Evolutionary conservation across 2,329 filamentous ascomycete species (phyloP), one percentile per base, ranked within the genome.

Genomic region (Microcyclospora tardicrescens): DNA sequence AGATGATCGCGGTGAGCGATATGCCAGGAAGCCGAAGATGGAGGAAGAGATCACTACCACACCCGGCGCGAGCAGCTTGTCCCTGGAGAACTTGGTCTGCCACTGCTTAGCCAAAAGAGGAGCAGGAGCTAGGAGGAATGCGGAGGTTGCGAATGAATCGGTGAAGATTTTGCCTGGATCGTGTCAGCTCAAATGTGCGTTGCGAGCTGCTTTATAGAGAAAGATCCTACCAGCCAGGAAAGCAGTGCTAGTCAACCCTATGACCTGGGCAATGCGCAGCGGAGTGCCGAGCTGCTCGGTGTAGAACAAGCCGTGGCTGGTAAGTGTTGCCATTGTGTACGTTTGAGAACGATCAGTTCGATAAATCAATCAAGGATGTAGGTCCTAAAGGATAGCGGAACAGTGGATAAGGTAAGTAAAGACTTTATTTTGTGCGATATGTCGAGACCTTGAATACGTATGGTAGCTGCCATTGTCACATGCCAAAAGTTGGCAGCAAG

Each of bases 41-140:
- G 64, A 39, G 1, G 61, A 58, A 3, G 65, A 60, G 16, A 67
- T 16, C n/a, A 65, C 40, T 5, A 64, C 56, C 8, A 67, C 41
- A 1, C 58, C 43, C 0, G 65, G 63, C 14, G 67, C 62, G 30
- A 62, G 38, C n/a, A 48, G 43, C 38, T 53, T 61, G 36, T 67
- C 68, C 2, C 51, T 46, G 13, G 55, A 49, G 55, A 61, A 69
- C 41, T 65, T 54, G 31, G 53, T 60, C 41, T 55, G 49, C 72
- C 72, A 79, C 57, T 78, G 74, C 30, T 61, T 62, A 27, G 71
- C 67, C 43, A 76, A 66, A 10, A 76, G 57, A 2, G 67, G 67
- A 1, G 69, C 65, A 1, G 75, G 75, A 0, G 71, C 68, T 42
- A 71, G 62, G 41, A 78, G 65, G 8, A 77, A 56, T 31, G 69